phyloP scores from a whole-genome alignment of 768 basidiomycete species.

The Crucibulum laeve region DNA sequence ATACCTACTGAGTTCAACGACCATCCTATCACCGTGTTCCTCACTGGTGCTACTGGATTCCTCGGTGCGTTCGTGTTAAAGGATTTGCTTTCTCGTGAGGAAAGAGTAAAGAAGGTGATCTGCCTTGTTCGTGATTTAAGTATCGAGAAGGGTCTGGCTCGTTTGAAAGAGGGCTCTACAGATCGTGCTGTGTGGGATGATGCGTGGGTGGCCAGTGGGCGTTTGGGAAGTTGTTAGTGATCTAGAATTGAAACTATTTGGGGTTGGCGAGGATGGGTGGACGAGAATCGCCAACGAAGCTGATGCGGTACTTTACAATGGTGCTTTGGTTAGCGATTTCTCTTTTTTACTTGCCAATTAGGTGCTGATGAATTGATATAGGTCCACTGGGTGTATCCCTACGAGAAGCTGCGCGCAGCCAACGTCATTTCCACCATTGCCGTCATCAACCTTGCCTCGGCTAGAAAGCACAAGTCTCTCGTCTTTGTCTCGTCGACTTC shows the following conservation, averaged over 20 bases:
- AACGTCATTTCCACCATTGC: constrained; percentile 93
- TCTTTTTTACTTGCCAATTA: background rate
- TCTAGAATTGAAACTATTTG: constrained; percentile 70
- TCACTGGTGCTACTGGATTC: constrained; percentile 97
- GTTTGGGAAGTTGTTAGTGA: constrained; percentile 82
- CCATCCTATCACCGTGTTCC: constrained; percentile 72
- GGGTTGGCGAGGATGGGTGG: constrained; percentile 66
- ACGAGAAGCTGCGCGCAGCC: constrained; percentile 84
- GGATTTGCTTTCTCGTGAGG: constrained; percentile 63
- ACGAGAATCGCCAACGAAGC: constrained; percentile 59
- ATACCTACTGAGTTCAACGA: constrained; percentile 50
- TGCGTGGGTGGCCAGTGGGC: constrained; percentile 61
- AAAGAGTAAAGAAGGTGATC: constrained; percentile 78
- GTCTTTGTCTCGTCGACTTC: constrained; percentile 96
- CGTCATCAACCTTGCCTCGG: constrained; percentile 73
- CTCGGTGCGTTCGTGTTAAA: constrained; percentile 88
- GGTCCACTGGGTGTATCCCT: constrained; percentile 99
- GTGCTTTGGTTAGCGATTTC: constrained; percentile 63
- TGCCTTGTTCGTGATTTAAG: constrained; percentile 83
- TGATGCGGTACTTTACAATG: constrained; percentile 90
- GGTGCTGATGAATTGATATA: constrained; percentile 18
- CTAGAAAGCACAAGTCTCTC: constrained; percentile 69
- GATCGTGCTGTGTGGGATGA: constrained; percentile 91
- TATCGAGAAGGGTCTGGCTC: constrained; percentile 54
- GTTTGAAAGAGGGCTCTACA: constrained; percentile 66